Conservation (phyloP, 2,329 filamentous ascomycete genomes). For the Aspergillus aculeatinus region DNA sequence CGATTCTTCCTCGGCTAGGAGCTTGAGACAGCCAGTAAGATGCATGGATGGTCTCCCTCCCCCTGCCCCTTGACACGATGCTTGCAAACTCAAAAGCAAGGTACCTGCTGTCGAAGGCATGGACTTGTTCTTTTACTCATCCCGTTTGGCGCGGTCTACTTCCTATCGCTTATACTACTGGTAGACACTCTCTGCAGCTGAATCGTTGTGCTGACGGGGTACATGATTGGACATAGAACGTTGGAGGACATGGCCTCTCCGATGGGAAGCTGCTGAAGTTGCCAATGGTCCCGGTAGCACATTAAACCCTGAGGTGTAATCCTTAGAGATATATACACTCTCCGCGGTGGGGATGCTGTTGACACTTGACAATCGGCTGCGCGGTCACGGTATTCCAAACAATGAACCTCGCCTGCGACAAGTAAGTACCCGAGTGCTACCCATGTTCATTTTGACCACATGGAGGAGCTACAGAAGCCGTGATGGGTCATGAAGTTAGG, state of each 20-base stretch:
- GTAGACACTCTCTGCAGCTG: not conserved
- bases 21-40: not conserved
- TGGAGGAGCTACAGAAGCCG: not conserved
- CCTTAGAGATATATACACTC: too few species aligned
- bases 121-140: not conserved
- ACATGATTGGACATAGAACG: not conserved
- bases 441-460: not conserved
- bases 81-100: not conserved
- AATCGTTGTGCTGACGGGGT: not conserved
- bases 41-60: not conserved
- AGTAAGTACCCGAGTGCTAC: not conserved
- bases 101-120: not conserved
- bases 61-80: not conserved
- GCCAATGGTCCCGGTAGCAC: too few species aligned
- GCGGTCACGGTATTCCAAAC: too few species aligned
- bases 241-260: not conserved
- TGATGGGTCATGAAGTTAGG: not conserved
- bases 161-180: not conserved
- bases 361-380: not conserved
- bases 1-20: not conserved
- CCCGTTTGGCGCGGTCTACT: not conserved
- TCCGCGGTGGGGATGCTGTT: not conserved
- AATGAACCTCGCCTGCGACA: slow-evolving; percentile 1
- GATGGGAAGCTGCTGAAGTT: not conserved
- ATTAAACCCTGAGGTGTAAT: too few species aligned